Base-by-base conservation (phyloP, 768 basidiomycete species). In the Boletus pseudopeckii region DNA sequence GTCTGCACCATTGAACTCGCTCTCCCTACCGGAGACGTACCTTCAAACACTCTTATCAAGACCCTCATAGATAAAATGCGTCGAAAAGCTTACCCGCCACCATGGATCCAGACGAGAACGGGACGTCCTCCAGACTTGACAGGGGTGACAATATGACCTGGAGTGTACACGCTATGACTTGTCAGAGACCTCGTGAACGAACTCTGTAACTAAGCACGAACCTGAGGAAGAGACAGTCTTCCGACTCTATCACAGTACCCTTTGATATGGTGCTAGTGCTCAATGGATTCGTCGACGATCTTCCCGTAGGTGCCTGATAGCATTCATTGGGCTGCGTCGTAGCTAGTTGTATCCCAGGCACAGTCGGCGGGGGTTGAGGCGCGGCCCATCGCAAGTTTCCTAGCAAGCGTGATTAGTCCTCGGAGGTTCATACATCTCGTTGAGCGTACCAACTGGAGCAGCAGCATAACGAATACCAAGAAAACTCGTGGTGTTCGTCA, bases 161-260 rank as follows among this genome's bases (percentile, higher is more conserved):
- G 54, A 9, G 20, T 48, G 30, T 42, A 48, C 6, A 56, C 40
- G 26, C 54, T 38, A 37, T 32, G 20, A 28, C 4, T 30, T 11
- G 45, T 48, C 30, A 32, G 7, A 41, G 37, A 56, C 43, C 7
- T 17, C 14, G 17, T 24, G 13, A 18, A 1, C 20, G 11, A 28
- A 44, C 37, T 11, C 13, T 7, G 34, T 1, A 37, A 28, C n/a
- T 5, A 7, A 32, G 8, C 14, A 56, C 33, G 2, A 13, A 55
- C 39, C 45, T 55, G 14, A 55, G 54, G 28, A 55, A 55, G 4
- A 55, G 44, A 18, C 53, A 55, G 26, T 55, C 53, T 36, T 55
- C 54, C 5, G 44, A 55, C 13, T 22, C 3, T 18, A 0, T 18
- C 30, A 36, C 44, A 45, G 18, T 7, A 26, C 38, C 33, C 26